phyloP scores from a whole-genome alignment of 345 rosid genomes.

The Linum usitatissimum region DNA sequence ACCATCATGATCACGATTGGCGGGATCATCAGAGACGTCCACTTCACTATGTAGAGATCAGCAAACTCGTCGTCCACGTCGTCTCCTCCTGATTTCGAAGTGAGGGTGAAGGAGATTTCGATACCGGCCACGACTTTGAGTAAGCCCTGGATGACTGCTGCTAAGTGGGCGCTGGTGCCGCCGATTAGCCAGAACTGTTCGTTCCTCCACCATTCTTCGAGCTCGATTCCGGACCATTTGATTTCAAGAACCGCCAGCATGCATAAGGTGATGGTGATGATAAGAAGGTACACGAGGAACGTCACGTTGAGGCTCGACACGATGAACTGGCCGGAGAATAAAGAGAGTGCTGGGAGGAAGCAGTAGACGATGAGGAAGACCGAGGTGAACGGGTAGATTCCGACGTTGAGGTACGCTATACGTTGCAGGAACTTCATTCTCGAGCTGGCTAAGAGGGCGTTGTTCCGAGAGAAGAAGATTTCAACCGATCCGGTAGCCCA shows the following conservation, averaged over 20 bases:
- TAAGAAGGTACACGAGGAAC: constrained; percentile 72
- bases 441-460: constrained; percentile 76
- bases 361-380: constrained; percentile 92
- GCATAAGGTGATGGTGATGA: constrained; percentile 64
- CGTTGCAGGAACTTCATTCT: constrained; percentile 87
- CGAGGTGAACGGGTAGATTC: constrained; percentile 94
- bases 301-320: constrained; percentile 73
- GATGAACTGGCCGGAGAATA: constrained; percentile 95
- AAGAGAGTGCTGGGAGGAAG: constrained; percentile 91
- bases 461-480: constrained; percentile 94
- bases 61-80: constrained; percentile 90
- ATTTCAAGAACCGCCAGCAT: constrained; percentile 82
- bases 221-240: constrained; percentile 88
- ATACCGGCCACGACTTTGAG: constrained; percentile 87
- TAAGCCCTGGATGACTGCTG: constrained; percentile 89
- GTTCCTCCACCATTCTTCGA: constrained; percentile 98
- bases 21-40: constrained; percentile 87
- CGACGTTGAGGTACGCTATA: constrained; percentile 85
- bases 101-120: constrained; percentile 85
- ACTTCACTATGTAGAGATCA: constrained; percentile 70
- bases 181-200: constrained; percentile 99
- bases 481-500: constrained; percentile 99
- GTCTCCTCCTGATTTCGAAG: constrained; percentile 81
- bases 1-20: constrained; percentile 91
- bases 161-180: constrained; percentile 93